phyloP scores from a whole-genome alignment of 352 stramenopile species.

The Phytopythium chamaehyphon region DNA sequence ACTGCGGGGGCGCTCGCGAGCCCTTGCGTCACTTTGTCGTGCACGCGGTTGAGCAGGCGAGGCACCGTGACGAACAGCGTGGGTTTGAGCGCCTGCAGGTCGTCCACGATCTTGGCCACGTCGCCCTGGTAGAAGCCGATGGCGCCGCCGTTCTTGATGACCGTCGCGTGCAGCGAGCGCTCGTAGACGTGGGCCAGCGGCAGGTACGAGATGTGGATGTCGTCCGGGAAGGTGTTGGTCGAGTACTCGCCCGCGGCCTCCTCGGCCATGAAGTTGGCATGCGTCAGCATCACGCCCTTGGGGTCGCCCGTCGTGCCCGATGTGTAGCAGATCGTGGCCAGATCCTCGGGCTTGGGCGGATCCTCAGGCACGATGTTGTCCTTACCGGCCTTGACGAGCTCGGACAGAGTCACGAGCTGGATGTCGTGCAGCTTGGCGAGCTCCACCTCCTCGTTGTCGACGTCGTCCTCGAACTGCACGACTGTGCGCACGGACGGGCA shows the following conservation, averaged over 20 bases:
- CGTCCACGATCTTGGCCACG: conserved; percentile 85
- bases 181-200: conserved; percentile 94
- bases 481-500: conserved; percentile 49
- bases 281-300: conserved; percentile 65
- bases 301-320: conserved; percentile 70
- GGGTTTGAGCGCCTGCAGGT: conserved; percentile 83
- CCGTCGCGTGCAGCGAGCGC: conserved; percentile 43
- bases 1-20: conserved; percentile 59
- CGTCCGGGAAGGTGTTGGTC: conserved; percentile 9
- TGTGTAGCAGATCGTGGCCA: conserved; percentile 92
- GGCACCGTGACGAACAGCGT: conserved; percentile 91
- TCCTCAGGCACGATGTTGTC: conserved; percentile 40
- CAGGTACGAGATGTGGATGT: conserved; percentile 89
- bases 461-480: conserved; percentile 46
- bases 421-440: conserved; percentile 30
- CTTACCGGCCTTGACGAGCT: conserved; percentile 35
- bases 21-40: conserved; percentile 87
- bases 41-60: conserved; percentile 92
- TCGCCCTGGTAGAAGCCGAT: conserved; percentile 92
- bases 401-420: conserved; percentile 30
- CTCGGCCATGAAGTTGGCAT: conserved; percentile 42
- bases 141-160: conserved; percentile 61
- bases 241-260: conserved; percentile 11
- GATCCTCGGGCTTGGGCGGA: conserved; percentile 52
- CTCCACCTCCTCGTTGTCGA: conserved; percentile 27